Evolutionary conservation across 352 stramenopile species (phyloP).

Genomic region (Phytopythium aichiense): DNA sequence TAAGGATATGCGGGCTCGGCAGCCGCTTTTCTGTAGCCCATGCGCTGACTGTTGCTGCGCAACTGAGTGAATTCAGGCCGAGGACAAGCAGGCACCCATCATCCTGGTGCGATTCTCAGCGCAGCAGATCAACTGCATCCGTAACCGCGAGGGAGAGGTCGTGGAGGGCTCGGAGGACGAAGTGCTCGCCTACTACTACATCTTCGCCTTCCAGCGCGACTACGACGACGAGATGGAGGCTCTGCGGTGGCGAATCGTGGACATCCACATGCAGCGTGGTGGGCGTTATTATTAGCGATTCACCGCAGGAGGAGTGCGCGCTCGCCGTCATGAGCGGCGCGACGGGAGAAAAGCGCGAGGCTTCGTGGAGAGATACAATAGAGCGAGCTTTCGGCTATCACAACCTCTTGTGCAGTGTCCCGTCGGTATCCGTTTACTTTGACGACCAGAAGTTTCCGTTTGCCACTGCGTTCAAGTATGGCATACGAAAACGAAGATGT

Average conservation of each 20-base stretch:
- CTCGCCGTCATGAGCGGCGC: not conserved
- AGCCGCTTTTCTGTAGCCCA: not conserved
- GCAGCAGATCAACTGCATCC: slow-evolving; percentile 99
- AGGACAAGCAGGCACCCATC: slow-evolving; percentile 91
- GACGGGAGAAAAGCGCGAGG: not conserved
- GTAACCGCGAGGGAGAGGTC: slow-evolving; percentile 95
- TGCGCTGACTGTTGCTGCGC: slow-evolving; percentile 12
- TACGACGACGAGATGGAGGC: slow-evolving; percentile 93
- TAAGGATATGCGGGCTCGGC: slow-evolving; percentile 15
- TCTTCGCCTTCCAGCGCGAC: slow-evolving; percentile 96
- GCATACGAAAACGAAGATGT: not conserved
- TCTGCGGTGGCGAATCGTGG: slow-evolving; percentile 83
- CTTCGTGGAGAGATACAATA: slow-evolving; percentile 4
- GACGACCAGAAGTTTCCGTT: not conserved
- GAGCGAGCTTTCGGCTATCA: slow-evolving; percentile 4
- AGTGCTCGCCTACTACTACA: slow-evolving; percentile 97
- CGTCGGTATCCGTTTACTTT: slow-evolving; percentile 8
- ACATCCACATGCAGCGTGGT: slow-evolving; percentile 83
- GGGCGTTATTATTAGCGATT: slow-evolving; percentile 72
- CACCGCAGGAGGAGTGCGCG: not conserved
- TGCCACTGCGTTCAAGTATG: not conserved
- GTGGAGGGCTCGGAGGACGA: slow-evolving; percentile 96
- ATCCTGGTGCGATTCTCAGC: slow-evolving; percentile 97
- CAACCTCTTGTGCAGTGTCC: not conserved
- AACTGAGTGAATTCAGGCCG: slow-evolving; percentile 38